Evolutionary conservation across 1,284 basidiomycete genomes (phyloP).

Genomic region (Amylostereum chailletii): DNA sequence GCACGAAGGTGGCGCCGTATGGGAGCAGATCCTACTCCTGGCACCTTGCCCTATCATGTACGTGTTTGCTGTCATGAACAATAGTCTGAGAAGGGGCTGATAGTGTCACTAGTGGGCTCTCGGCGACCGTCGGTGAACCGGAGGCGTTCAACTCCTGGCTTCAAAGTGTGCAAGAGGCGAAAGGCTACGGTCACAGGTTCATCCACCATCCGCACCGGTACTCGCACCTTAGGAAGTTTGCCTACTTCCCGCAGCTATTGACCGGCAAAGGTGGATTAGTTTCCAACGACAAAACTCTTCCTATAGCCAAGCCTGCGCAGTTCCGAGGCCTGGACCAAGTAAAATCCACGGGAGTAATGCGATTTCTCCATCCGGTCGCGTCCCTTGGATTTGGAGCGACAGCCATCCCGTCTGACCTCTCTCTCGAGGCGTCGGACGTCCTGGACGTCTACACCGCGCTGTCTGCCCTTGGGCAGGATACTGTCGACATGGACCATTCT

Average conservation of each 20-base stretch:
- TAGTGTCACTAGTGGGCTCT: constrained; percentile 42
- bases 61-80: constrained; percentile 12
- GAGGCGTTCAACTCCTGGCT: constrained; percentile 61
- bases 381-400: constrained; percentile 40
- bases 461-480: constrained; percentile 10
- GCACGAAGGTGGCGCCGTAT: constrained; percentile 56
- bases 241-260: constrained; percentile 31
- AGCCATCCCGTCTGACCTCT: constrained; percentile 48
- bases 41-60: constrained; percentile 65
- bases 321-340: constrained; percentile 33
- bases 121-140: constrained; percentile 60
- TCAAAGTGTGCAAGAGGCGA: constrained; percentile 45
- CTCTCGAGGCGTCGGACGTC: constrained; percentile 51
- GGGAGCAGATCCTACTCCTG: constrained; percentile 61
- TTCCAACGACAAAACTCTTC: not conserved
- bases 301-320: not conserved
- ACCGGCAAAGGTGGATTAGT: constrained; percentile 8
- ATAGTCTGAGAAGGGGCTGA: not conserved
- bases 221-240: constrained; percentile 63
- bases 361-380: constrained; percentile 54
- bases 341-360: constrained; percentile 27
- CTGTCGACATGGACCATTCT: constrained; percentile 20
- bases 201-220: constrained; percentile 60
- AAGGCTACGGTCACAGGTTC: constrained; percentile 48
- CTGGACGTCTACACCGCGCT: constrained; percentile 42